Evolutionary conservation across 768 basidiomycete species (phyloP).

Genomic region (Trametes cubensis): DNA sequence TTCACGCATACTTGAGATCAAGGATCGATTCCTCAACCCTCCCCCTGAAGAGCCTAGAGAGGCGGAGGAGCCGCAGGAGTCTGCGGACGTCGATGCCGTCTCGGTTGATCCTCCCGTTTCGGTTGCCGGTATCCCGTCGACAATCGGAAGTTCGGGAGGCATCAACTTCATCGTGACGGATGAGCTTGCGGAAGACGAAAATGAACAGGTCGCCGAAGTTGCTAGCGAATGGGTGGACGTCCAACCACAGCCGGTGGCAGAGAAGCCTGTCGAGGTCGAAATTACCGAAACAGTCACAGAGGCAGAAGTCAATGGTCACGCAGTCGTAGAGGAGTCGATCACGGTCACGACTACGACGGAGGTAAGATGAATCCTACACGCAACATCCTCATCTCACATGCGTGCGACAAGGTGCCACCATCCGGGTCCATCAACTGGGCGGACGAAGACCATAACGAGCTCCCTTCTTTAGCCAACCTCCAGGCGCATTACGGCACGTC

Average conservation of each 20-base stretch:
- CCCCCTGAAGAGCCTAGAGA: slow-evolving; percentile 35
- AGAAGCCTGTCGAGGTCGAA: slow-evolving; percentile 25
- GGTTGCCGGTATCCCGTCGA: slow-evolving; percentile 44
- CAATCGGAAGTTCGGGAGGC: slow-evolving; percentile 47
- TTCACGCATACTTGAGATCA: slow-evolving; percentile 61
- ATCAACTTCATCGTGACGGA: slow-evolving; percentile 85
- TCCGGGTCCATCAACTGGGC: slow-evolving; percentile 74
- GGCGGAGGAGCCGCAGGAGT: background rate
- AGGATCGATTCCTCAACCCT: slow-evolving; percentile 54
- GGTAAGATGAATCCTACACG: slow-evolving; percentile 9
- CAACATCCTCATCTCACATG: background rate
- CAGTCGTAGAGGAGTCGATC: slow-evolving; percentile 30
- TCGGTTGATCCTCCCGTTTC: slow-evolving; percentile 29
- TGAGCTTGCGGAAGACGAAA: slow-evolving; percentile 54
- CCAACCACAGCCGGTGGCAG: slow-evolving; percentile 29
- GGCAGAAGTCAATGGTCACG: slow-evolving; percentile 28
- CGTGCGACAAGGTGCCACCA: slow-evolving; percentile 16
- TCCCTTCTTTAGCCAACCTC: slow-evolving; percentile 76
- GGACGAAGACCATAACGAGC: slow-evolving; percentile 73
- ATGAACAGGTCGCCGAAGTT: slow-evolving; percentile 7
- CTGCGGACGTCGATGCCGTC: slow-evolving; percentile 5
- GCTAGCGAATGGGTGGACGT: slow-evolving; percentile 49
- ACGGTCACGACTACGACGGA: slow-evolving; percentile 29
- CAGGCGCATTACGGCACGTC: slow-evolving; percentile 80
- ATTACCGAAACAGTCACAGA: slow-evolving; percentile 27